Evolutionary conservation across 129 eudicot species (phyloP), one percentile per base, ranked within the genome.

Genomic region (Smallanthus sonchifolius): DNA sequence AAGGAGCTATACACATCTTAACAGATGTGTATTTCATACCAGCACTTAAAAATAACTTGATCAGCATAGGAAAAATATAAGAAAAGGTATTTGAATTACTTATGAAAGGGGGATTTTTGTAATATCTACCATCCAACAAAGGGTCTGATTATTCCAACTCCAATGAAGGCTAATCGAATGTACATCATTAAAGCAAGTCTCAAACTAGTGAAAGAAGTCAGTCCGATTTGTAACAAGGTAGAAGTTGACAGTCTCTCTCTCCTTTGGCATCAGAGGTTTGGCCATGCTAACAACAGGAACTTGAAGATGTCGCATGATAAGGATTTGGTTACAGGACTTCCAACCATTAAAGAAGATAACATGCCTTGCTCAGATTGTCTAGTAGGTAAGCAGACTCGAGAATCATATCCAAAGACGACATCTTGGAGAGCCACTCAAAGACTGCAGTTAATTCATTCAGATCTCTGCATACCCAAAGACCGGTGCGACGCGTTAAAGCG

Each of bases 21-120:
- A 40, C 13, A 1, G 68, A 69, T 69, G 82, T 70, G 17, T 78
- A 78, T 38, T 72, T n/a, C 55, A 39, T 72, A 1, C 76, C 65
- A 0, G 54, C 4, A 17, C 67, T 72, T 4, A 55, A 4, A 65
- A 72, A 72, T 11, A 72, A 72, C 6, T 13, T 72, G 66, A 52
- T 72, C 4, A 72, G 76, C 8, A 17, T 72, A 7, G 76, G 68
- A 2, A 32, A 69, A n/a, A 7, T 55, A 51, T 24, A 39, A 68
- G 72, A 70, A 40, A 73, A 17, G 2, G 82, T 62, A 5, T 1
- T 74, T 5, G 61, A 16, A 17, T 16, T 74, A 4, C 16, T 74
- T 16, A 74, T 74, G 4, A 44, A 65, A 10, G 37, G 15, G 7
- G 59, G 45, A 2, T 4, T 14, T 4, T 62, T n/a, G 52, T 10